Percentiles rank a stretch among this genome's conserved stretches.
phyloP scores from a whole-genome alignment of 768 basidiomycete genomes.

The Suillus hirtellus region DNA sequence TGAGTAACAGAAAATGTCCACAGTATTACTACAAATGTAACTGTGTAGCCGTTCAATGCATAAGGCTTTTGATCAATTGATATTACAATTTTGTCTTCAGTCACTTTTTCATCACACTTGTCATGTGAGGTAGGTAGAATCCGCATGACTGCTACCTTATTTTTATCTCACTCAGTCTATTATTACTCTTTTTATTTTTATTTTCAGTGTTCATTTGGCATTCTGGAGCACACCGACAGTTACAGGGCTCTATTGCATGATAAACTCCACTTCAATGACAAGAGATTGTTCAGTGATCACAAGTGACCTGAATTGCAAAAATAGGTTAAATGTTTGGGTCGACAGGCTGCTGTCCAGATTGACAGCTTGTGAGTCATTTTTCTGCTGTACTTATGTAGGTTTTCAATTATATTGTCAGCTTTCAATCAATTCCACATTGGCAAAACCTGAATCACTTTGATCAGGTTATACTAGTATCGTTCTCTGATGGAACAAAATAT shows the following conservation, averaged over 20 bases:
- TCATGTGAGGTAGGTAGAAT: too few species aligned
- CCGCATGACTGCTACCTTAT: too few species aligned
- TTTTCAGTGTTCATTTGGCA: not conserved
- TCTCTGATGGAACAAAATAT: too few species aligned
- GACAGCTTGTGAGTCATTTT: not conserved
- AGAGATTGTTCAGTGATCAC: not conserved
- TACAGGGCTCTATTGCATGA: not conserved
- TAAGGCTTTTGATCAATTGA: too few species aligned
- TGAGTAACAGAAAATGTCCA: too few species aligned
- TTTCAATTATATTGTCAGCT: not conserved
- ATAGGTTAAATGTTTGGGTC: not conserved
- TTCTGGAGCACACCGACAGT: not conserved
- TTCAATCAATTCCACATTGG: not conserved
- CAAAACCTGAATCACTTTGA: too few species aligned
- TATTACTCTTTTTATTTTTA: not conserved
- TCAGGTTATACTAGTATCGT: too few species aligned
- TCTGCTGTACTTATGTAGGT: not conserved
- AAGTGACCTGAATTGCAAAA: not conserved
- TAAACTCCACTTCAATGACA: not conserved
- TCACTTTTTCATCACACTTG: too few species aligned
- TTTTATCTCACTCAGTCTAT: not conserved
- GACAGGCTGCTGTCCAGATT: not conserved
- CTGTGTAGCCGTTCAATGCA: too few species aligned
- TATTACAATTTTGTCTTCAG: too few species aligned
- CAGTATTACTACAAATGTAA: too few species aligned